These are phyloP conservation scores for Flaveria bidentis DNA, from an alignment of 129 eudicot genomes.

Conservation along the genomic window DNA sequence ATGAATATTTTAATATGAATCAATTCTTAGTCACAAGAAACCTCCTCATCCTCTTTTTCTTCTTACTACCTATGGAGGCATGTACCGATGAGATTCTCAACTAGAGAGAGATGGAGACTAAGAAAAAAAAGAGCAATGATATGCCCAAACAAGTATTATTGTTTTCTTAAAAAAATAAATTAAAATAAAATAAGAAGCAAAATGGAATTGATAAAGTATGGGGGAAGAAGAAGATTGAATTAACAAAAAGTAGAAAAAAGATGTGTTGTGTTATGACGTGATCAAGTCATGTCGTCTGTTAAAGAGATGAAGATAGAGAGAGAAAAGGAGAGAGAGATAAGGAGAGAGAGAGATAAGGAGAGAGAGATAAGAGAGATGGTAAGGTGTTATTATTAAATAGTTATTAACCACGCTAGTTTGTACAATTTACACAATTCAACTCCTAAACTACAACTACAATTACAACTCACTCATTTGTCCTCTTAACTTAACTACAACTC, in stretches of 20 bases:
- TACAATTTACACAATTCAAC: conserved; percentile 11
- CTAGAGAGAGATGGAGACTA: neutral
- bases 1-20: conserved; percentile 16
- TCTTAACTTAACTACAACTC: too few relatives aligned
- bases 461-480: too few relatives aligned
- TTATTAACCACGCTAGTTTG: conserved; percentile 32
- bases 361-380: neutral
- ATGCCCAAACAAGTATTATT: too few relatives aligned
- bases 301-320: neutral
- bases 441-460: neutral
- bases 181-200: too few relatives aligned
- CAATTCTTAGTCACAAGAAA: conserved; percentile 29
- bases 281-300: conserved; percentile 23
- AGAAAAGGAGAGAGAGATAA: too few relatives aligned
- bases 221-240: neutral
- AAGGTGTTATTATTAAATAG: conserved; percentile 40
- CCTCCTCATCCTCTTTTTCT: neutral
- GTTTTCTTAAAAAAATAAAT: too few relatives aligned
- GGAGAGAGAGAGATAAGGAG: neutral
- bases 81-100: conserved; percentile 21
- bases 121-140: too few relatives aligned
- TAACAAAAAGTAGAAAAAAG: conserved; percentile 17
- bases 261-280: too few relatives aligned
- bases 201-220: too few relatives aligned
- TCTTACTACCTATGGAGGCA: too few relatives aligned